Conservation (phyloP, 2,329 filamentous ascomycete species). For the Aspergillus viridinutans region DNA sequence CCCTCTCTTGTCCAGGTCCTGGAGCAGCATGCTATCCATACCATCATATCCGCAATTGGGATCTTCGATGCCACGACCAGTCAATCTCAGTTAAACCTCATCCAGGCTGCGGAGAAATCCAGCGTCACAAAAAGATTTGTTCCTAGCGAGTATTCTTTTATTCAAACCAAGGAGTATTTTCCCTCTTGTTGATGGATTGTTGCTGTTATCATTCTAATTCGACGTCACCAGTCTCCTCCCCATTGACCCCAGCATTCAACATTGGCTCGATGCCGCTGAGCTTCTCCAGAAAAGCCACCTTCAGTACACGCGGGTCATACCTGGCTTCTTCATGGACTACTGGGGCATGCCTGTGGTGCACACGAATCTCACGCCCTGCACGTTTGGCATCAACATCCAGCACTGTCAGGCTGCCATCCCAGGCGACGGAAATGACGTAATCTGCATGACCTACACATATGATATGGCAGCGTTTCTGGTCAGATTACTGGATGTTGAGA, state of each 20-base stretch:
- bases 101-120: constrained; percentile 42
- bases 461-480: constrained; percentile 49
- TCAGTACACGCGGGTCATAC: constrained; percentile 37
- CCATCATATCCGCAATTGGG: constrained; percentile 42
- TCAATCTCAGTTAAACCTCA: constrained; percentile 41
- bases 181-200: neutral
- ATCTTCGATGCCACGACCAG: constrained; percentile 26
- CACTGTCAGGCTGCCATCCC: constrained; percentile 47
- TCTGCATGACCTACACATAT: constrained; percentile 47
- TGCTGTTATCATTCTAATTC: neutral
- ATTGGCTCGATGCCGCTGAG: constrained; percentile 24
- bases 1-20: constrained; percentile 23
- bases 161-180: constrained; percentile 29
- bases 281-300: constrained; percentile 31
- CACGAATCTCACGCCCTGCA: constrained; percentile 37
- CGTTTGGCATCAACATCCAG: constrained; percentile 44
- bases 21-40: constrained; percentile 40
- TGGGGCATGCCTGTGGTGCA: constrained; percentile 38
- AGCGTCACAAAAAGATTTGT: constrained; percentile 39
- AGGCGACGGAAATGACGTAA: constrained; percentile 43
- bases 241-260: constrained; percentile 29
- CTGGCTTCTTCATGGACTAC: constrained; percentile 48
- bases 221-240: constrained; percentile 18
- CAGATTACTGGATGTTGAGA: constrained; percentile 36
- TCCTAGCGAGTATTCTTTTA: constrained; percentile 41